These are phyloP conservation scores for Mariannaea sp. DNA, from an alignment of 2,329 filamentous ascomycete species.

Conservation along the genomic window DNA sequence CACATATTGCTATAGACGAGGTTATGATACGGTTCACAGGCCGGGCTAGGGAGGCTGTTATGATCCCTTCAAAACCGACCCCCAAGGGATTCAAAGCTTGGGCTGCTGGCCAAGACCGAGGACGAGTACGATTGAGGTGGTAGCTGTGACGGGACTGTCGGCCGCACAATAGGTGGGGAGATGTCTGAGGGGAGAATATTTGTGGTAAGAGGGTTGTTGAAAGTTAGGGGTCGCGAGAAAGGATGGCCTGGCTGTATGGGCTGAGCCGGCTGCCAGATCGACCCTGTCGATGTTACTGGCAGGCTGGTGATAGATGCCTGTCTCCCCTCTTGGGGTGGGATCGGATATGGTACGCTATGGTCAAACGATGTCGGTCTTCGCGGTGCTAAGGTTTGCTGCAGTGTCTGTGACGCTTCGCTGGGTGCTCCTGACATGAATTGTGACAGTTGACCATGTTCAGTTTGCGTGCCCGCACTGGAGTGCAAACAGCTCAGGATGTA, in stretches of 20 bases:
- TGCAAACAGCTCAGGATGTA: constrained; percentile 54
- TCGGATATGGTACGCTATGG: constrained; percentile 33
- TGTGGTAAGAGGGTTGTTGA: constrained; percentile 12
- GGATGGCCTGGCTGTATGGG: constrained; percentile 30
- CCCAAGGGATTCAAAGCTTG: constrained; percentile 21
- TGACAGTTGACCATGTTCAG: constrained; percentile 27
- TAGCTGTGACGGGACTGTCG: constrained; percentile 31
- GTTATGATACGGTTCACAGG: background rate
- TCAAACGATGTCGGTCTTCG: constrained; percentile 42
- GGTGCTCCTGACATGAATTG: constrained; percentile 32
- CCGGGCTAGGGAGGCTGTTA: background rate
- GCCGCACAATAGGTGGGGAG: constrained; percentile 22
- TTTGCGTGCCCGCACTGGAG: constrained; percentile 23
- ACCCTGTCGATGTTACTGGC: constrained; percentile 39
- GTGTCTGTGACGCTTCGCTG: constrained; percentile 38
- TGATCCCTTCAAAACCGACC: constrained; percentile 8
- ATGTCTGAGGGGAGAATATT: background rate
- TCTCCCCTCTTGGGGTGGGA: constrained; percentile 41
- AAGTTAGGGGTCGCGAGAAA: constrained; percentile 37
- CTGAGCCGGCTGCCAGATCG: constrained; percentile 42
- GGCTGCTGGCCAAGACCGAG: constrained; percentile 24
- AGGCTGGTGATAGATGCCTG: constrained; percentile 42
- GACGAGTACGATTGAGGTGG: constrained; percentile 32
- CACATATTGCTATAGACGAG: constrained; percentile 8
- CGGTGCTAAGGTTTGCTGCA: constrained; percentile 47